Conservation (phyloP, 2,329 filamentous ascomycete genomes). For the Apiospora malaysiana region DNA sequence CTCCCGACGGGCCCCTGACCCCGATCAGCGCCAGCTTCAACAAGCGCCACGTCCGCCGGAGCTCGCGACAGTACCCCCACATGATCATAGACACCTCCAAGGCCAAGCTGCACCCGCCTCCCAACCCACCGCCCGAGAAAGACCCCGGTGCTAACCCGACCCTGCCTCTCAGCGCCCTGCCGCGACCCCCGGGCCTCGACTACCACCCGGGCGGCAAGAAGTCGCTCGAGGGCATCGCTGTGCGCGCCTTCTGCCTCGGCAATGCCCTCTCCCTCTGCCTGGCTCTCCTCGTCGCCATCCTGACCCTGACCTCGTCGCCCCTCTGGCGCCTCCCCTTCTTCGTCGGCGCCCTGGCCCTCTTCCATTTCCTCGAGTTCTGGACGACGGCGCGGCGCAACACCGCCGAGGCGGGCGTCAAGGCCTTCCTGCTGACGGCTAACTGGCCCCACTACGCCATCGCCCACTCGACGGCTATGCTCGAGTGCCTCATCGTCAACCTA, state of each 20-base stretch:
- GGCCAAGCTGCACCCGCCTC: not conserved
- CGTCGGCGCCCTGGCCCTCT: constrained; percentile 70
- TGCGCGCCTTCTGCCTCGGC: constrained; percentile 63
- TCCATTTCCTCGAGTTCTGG: constrained; percentile 98
- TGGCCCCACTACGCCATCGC: constrained; percentile 85
- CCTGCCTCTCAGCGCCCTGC: constrained; percentile 40
- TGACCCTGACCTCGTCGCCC: constrained; percentile 48
- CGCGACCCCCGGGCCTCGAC: constrained; percentile 41
- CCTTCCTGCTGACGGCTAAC: constrained; percentile 86
- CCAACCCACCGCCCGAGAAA: not conserved
- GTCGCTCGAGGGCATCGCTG: constrained; percentile 64
- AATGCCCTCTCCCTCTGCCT: constrained; percentile 45
- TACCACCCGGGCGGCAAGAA: constrained; percentile 56
- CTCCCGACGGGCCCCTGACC: not conserved
- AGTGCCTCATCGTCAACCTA: constrained; percentile 68
- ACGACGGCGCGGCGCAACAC: constrained; percentile 87
- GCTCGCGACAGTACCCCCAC: constrained; percentile 9
- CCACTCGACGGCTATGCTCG: constrained; percentile 74
- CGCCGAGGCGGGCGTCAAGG: constrained; percentile 69
- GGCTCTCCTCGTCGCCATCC: constrained; percentile 39
- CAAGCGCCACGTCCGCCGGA: not conserved
- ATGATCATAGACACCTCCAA: constrained; percentile 10
- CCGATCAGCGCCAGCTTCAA: not conserved
- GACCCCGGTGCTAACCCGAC: constrained; percentile 17
- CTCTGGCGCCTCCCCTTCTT: constrained; percentile 72